These are phyloP conservation scores for Leccinum fuscescens DNA, from an alignment of 1,284 basidiomycete genomes.

Conservation along the genomic window DNA sequence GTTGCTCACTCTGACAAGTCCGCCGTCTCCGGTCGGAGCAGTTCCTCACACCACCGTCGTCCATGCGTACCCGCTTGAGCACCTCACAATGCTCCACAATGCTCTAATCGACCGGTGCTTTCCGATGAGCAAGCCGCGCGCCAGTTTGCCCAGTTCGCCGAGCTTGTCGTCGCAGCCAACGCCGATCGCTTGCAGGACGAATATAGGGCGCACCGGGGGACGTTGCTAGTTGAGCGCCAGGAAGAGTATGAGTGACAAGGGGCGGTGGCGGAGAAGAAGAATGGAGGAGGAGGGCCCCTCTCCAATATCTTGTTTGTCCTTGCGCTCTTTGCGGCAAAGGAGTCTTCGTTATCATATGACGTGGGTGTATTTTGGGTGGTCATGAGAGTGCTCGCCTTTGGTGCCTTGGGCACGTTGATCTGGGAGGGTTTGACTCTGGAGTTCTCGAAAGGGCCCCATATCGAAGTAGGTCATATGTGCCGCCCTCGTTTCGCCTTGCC, in stretches of 20 bases:
- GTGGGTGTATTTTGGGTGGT: constrained; percentile 72
- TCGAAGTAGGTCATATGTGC: constrained; percentile 50
- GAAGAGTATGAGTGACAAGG: too few species aligned
- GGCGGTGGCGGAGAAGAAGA: constrained; percentile 70
- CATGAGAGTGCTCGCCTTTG: constrained; percentile 65
- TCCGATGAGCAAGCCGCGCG: not conserved
- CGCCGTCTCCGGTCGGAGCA: too few species aligned
- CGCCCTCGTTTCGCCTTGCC: not conserved
- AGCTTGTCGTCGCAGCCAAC: not conserved
- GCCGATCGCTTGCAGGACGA: too few species aligned
- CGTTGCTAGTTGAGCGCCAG: constrained; percentile 32
- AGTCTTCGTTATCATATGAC: constrained; percentile 60
- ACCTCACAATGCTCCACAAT: too few species aligned
- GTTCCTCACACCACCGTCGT: too few species aligned
- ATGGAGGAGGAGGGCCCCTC: constrained; percentile 49
- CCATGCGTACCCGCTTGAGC: too few species aligned
- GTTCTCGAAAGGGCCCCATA: constrained; percentile 47
- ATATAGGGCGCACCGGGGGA: too few species aligned
- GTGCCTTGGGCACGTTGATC: constrained; percentile 54
- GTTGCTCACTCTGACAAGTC: too few species aligned
- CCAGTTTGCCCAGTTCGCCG: not conserved
- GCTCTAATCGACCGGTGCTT: too few species aligned
- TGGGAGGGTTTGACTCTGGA: constrained; percentile 58
- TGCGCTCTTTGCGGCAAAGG: constrained; percentile 61
- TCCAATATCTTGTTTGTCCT: constrained; percentile 57